These are phyloP conservation scores for Naumovozyma castellii DNA, from an alignment of 805 yeast species.

Conservation along the genomic window DNA sequence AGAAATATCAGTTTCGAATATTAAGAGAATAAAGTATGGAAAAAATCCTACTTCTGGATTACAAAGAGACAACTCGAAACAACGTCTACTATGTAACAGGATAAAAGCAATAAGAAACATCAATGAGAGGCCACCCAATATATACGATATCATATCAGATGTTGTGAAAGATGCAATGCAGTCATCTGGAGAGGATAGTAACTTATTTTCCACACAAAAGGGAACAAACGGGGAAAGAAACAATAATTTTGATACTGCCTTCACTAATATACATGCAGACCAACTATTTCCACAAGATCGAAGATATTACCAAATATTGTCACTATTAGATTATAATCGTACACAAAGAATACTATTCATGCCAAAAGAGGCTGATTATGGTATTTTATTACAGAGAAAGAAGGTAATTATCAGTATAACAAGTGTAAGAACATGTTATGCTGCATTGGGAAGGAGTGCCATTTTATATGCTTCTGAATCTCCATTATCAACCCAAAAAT, in stretches of 20 bases:
- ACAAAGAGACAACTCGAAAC: too few relatives aligned
- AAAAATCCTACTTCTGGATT: conserved; percentile 1
- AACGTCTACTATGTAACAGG: too few relatives aligned
- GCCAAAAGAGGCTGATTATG: conserved; percentile 44
- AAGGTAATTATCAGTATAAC: conserved; percentile 49
- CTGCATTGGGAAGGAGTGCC: conserved; percentile 27
- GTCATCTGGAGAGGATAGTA: conserved; percentile 24
- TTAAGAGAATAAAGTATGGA: neutral
- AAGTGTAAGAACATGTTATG: conserved; percentile 60
- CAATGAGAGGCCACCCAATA: conserved; percentile 7
- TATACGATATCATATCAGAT: conserved; percentile 17
- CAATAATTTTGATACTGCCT: conserved; percentile 5
- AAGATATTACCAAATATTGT: conserved; percentile 67
- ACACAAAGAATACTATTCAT: conserved; percentile 18
- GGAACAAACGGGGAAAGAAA: conserved; percentile 8
- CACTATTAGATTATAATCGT: conserved; percentile 39
- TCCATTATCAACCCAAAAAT: conserved; percentile 78
- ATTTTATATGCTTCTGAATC: conserved; percentile 33
- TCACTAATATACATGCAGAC: conserved; percentile 25
- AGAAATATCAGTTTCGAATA: conserved; percentile 15
- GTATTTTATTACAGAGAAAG: conserved; percentile 42
- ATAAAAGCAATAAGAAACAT: too few relatives aligned
- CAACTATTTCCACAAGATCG: conserved; percentile 70
- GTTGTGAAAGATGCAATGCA: conserved; percentile 41
- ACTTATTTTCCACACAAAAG: neutral